Evolutionary conservation across 2,329 filamentous ascomycete species (phyloP).

Genomic region (Kalmusia sp.): DNA sequence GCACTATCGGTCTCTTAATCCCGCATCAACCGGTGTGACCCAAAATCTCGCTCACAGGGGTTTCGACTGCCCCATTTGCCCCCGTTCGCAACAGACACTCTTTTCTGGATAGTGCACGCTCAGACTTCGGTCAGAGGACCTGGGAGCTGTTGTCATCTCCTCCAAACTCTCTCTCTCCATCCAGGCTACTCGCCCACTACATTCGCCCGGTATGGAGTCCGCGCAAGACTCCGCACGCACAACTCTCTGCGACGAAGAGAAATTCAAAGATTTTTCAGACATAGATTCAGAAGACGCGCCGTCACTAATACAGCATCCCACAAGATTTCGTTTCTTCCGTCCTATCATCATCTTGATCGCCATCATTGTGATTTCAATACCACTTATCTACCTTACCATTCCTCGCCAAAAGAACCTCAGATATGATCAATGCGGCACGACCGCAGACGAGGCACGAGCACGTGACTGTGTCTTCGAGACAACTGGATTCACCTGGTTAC

Average conservation of each 20-base stretch:
- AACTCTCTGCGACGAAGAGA: constrained; percentile 6
- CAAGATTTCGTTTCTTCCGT: not conserved
- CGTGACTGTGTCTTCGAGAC: constrained; percentile 7
- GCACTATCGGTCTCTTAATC: no score
- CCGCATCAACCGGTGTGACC: no score
- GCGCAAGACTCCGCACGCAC: not conserved
- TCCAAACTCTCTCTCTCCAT: no score
- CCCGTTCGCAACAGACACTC: no score
- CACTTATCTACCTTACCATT: constrained; percentile 2
- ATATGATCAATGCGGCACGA: constrained; percentile 9
- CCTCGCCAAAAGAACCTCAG: not conserved
- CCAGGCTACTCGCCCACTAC: not conserved
- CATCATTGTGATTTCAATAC: not conserved
- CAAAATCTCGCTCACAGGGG: no score
- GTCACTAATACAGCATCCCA: not conserved
- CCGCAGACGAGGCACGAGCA: constrained; percentile 9
- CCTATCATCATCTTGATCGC: not conserved
- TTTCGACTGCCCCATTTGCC: no score
- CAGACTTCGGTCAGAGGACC: no score
- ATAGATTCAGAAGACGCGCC: not conserved
- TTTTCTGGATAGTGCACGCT: no score
- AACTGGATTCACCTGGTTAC: constrained; percentile 7
- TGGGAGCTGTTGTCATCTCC: no score
- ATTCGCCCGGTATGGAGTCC: not conserved
- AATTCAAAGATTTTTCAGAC: constrained; percentile 7